Conservation (phyloP, 2,329 filamentous ascomycete species). For the Daldinia sp. region DNA sequence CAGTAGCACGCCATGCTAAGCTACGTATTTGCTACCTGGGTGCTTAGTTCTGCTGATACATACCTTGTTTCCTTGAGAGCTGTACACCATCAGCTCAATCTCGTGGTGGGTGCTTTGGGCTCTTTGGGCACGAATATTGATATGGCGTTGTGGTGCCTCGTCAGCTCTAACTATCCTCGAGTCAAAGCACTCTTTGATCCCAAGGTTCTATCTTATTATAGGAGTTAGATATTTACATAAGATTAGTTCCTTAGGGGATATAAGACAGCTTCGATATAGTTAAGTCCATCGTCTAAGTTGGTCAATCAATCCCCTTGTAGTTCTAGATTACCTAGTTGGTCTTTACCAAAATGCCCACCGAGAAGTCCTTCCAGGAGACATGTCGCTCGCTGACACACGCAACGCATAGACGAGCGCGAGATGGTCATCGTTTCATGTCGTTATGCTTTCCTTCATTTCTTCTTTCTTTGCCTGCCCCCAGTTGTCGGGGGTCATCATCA, state of each 20-base stretch:
- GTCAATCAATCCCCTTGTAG: not conserved
- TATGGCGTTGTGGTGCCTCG: not conserved
- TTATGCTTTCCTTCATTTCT: not conserved
- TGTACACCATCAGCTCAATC: not conserved
- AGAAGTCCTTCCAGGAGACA: not conserved
- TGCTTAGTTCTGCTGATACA: not conserved
- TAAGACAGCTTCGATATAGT: not conserved
- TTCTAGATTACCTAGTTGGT: not conserved
- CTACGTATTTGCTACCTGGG: not conserved
- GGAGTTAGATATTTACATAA: not conserved
- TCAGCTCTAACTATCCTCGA: not conserved
- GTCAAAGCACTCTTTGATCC: not conserved
- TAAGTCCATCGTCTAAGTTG: not conserved
- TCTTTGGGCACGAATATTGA: conserved; percentile 3
- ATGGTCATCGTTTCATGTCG: not conserved
- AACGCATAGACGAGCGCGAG: conserved; percentile 1
- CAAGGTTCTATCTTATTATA: not conserved
- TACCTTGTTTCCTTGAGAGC: not conserved
- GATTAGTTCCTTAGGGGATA: not conserved
- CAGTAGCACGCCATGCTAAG: not conserved
- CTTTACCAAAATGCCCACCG: too few species aligned
- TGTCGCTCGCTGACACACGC: conserved; percentile 2
- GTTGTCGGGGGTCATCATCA: not conserved
- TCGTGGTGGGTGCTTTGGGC: conserved; percentile 1
- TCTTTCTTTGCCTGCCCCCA: not conserved